These are phyloP conservation scores for Colletotrichum musae DNA, from an alignment of 2,329 filamentous ascomycete genomes.

Conservation along the genomic window DNA sequence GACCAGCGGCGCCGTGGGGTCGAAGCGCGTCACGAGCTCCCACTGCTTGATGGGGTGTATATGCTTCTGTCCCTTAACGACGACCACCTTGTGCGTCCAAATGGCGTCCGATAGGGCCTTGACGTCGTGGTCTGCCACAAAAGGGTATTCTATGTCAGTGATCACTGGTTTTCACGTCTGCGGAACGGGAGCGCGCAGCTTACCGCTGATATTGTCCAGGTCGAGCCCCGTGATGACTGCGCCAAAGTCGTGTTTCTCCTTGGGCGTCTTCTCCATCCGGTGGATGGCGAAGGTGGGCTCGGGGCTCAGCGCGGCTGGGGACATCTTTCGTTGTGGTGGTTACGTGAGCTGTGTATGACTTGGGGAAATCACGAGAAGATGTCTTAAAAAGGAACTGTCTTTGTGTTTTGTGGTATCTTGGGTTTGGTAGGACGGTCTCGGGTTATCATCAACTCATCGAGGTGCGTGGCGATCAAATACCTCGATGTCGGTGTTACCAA, in stretches of 20 bases:
- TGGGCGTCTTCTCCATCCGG: slow-evolving; percentile 44
- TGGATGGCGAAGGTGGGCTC: slow-evolving; percentile 17
- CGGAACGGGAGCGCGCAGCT: slow-evolving; percentile 7
- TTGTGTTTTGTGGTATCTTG: no score
- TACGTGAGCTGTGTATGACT: not conserved
- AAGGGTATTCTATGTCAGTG: no score
- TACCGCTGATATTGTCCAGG: slow-evolving; percentile 53
- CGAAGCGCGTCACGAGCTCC: slow-evolving; percentile 60
- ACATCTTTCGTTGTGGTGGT: slow-evolving; percentile 7
- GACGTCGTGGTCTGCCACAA: slow-evolving; percentile 51
- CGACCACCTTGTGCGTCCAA: slow-evolving; percentile 60
- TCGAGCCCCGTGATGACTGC: slow-evolving; percentile 54
- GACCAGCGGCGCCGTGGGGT: slow-evolving; percentile 56
- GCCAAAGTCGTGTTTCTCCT: slow-evolving; percentile 56
- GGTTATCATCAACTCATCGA: no score
- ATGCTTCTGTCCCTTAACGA: slow-evolving; percentile 58
- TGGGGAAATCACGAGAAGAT: not conserved
- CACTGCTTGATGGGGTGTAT: slow-evolving; percentile 59
- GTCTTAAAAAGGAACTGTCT: not conserved
- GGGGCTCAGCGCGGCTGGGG: not conserved
- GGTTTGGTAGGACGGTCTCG: no score
- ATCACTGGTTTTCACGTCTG: no score
- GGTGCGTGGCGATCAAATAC: no score
- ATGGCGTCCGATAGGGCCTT: slow-evolving; percentile 55
- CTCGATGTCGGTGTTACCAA: no score